Conservation (phyloP, 2,329 filamentous ascomycete genomes). For the Drechslera avenae region DNA sequence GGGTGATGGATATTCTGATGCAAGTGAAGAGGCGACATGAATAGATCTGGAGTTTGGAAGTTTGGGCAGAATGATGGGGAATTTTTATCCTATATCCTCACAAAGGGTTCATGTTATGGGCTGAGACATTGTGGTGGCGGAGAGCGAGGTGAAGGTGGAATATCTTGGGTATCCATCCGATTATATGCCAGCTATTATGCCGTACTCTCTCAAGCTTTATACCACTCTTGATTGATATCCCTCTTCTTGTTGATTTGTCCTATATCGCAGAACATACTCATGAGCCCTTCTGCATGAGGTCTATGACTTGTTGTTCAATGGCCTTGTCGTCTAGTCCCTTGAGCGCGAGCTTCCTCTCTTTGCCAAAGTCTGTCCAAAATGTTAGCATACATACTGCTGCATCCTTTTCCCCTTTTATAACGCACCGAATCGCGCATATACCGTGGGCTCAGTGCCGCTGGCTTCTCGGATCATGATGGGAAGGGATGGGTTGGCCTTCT, state of each 20-base stretch:
- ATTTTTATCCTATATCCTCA: too few relatives aligned
- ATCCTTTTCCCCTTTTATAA: not conserved
- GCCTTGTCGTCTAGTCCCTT: constrained; percentile 71
- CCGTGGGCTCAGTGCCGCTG: constrained; percentile 77
- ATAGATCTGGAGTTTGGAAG: too few relatives aligned
- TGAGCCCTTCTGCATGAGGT: constrained; percentile 59
- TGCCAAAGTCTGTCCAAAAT: constrained; percentile 62
- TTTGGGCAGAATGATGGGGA: too few relatives aligned
- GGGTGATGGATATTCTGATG: too few relatives aligned
- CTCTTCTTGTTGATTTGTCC: not conserved
- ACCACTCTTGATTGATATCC: not conserved
- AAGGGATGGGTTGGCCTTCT: constrained; percentile 94
- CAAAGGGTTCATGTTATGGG: too few relatives aligned
- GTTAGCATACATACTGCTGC: constrained; percentile 1
- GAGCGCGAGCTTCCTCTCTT: constrained; percentile 69
- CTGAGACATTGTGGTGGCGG: too few relatives aligned
- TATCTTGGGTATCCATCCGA: not conserved
- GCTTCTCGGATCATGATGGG: constrained; percentile 97
- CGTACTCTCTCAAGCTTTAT: not conserved
- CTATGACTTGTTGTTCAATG: constrained; percentile 70
- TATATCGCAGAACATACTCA: not conserved
- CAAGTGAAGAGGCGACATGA: too few relatives aligned
- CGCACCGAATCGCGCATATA: constrained; percentile 92
- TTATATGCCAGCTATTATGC: constrained; percentile 1
- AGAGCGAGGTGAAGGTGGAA: not conserved